Evolutionary conservation across 495 filamentous ascomycete genomes (phyloP).

Genomic region (Neurospora discreta): DNA sequence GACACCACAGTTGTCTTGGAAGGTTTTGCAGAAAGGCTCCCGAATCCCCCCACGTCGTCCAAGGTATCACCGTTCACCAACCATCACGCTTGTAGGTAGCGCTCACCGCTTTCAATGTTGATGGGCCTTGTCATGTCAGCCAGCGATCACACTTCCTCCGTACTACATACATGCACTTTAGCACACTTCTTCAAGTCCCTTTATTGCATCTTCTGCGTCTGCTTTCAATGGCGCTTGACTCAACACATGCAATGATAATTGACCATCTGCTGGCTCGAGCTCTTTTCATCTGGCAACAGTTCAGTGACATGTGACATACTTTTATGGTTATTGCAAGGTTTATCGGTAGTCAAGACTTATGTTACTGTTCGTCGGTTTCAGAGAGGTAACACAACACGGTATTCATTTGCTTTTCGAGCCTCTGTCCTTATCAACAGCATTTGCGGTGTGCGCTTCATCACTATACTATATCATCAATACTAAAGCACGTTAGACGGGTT

Average conservation of each 20-base stretch:
- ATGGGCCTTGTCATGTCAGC: background rate
- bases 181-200: background rate
- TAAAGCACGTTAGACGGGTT: background rate
- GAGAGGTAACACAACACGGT: background rate
- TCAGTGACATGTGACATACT: background rate
- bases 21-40: background rate
- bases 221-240: background rate
- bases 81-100: background rate
- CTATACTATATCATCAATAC: background rate
- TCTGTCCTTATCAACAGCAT: background rate
- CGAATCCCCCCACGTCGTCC: background rate
- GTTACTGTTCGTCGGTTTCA: background rate
- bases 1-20: background rate
- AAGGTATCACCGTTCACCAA: background rate
- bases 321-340: background rate
- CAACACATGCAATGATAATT: background rate
- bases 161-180: background rate
- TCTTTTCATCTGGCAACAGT: background rate
- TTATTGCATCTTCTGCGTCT: background rate
- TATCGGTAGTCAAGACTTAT: background rate
- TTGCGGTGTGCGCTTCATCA: background rate
- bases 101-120: background rate
- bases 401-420: background rate
- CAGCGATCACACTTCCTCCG: background rate
- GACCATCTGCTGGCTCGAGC: background rate